These are phyloP conservation scores for Aspergillus indologenus DNA, from an alignment of 495 filamentous ascomycete genomes.

Conservation along the genomic window DNA sequence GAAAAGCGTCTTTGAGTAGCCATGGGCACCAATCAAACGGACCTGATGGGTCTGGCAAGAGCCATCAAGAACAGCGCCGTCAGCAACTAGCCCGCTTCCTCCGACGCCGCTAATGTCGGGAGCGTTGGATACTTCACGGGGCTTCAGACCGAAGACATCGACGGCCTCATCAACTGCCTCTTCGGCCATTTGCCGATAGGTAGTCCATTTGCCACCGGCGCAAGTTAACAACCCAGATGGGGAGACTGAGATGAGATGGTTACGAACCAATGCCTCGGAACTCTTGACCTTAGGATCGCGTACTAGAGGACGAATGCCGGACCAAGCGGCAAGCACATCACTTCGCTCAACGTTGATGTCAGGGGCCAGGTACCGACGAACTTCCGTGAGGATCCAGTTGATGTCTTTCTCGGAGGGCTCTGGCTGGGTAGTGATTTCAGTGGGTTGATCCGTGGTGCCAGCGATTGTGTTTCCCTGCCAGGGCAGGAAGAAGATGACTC, in stretches of 20 bases:
- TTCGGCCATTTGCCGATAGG: conserved; percentile 98
- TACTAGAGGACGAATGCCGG: conserved; percentile 89
- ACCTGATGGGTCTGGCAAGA: conserved; percentile 89
- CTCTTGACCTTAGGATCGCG: conserved; percentile 92
- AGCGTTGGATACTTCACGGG: conserved; percentile 54
- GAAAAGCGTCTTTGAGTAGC: conserved; percentile 91
- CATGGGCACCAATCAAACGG: conserved; percentile 87
- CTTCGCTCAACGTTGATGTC: conserved; percentile 92
- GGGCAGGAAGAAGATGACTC: conserved; percentile 98
- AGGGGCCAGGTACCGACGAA: conserved; percentile 83
- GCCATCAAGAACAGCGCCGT: conserved; percentile 75
- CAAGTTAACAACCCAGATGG: conserved; percentile 84
- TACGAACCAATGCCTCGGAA: conserved; percentile 92
- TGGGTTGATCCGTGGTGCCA: conserved; percentile 89
- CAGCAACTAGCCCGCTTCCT: conserved; percentile 56
- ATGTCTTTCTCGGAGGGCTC: conserved; percentile 91
- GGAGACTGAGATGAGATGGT: conserved; percentile 88
- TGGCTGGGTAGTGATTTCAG: conserved; percentile 76
- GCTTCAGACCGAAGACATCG: conserved; percentile 66
- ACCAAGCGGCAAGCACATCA: conserved; percentile 95
- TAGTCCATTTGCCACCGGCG: conserved; percentile 99
- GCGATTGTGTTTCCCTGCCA: conserved; percentile 99
- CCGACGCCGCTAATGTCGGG: conserved; percentile 79
- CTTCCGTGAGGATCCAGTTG: conserved; percentile 91
- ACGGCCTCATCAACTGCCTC: conserved; percentile 93